Conservation (phyloP, 2,329 filamentous ascomycete genomes). For the Thielaviopsis musarum region DNA sequence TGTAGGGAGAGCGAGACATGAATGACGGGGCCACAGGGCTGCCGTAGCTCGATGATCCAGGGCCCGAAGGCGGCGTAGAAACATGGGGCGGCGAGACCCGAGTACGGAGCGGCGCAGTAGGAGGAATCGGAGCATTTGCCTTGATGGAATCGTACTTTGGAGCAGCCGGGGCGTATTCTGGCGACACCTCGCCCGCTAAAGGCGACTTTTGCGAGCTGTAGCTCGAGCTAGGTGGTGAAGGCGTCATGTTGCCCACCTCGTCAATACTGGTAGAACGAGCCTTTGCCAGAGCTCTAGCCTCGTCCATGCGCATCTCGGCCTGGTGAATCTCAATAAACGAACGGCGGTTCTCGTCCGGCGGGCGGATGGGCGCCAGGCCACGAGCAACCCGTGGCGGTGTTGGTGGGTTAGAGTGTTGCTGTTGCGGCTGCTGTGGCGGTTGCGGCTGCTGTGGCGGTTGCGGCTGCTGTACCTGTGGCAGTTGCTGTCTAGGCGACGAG, state of each 20-base stretch:
- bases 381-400: conserved; percentile 10
- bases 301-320: conserved; percentile 43
- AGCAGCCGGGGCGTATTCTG: background rate
- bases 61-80: background rate
- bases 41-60: conserved; percentile 3
- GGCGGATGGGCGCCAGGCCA: conserved; percentile 23
- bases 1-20: background rate
- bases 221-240: conserved; percentile 7
- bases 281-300: conserved; percentile 40
- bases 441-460: background rate
- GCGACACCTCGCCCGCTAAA: conserved; percentile 7
- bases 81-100: background rate
- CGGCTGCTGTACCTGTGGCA: background rate
- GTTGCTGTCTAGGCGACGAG: too few species aligned
- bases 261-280: conserved; percentile 18
- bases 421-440: conserved; percentile 16
- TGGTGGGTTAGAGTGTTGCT: conserved; percentile 14
- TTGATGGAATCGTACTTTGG: background rate
- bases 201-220: conserved; percentile 9
- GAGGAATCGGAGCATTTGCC: too few species aligned
- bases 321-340: conserved; percentile 42
- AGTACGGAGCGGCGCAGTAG: too few species aligned
- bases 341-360: conserved; percentile 34
- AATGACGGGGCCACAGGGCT: conserved; percentile 5
- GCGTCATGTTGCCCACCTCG: background rate